Conservation (phyloP, 768 basidiomycete species). For the Tephrocybe sp. region DNA sequence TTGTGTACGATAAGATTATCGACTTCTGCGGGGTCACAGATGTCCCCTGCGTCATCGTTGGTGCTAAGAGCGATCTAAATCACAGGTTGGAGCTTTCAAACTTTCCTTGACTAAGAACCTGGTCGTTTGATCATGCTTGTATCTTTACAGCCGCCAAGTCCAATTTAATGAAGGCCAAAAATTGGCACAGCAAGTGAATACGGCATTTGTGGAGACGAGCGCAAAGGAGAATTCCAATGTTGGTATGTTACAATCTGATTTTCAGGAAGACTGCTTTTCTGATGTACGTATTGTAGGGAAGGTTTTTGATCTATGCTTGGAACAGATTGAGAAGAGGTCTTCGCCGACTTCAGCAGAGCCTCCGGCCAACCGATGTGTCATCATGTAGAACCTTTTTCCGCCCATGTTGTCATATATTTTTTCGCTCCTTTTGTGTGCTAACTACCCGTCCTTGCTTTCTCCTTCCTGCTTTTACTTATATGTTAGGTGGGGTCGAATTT, state of each 20-base stretch:
- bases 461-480: not conserved
- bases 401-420: not conserved
- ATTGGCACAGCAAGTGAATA: constrained; percentile 67
- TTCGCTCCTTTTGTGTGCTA: constrained; percentile 5
- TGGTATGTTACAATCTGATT: constrained; percentile 49
- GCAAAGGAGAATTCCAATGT: constrained; percentile 87
- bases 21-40: constrained; percentile 84
- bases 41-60: constrained; percentile 93
- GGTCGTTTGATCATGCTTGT: constrained; percentile 19
- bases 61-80: constrained; percentile 84
- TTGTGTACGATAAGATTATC: constrained; percentile 94
- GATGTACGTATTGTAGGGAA: constrained; percentile 44
- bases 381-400: constrained; percentile 31
- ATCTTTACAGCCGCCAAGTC: constrained; percentile 61
- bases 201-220: constrained; percentile 86
- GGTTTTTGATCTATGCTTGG: constrained; percentile 82
- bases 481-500: constrained; percentile 3
- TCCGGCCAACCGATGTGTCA: constrained; percentile 31
- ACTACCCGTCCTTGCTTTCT: not conserved
- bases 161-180: constrained; percentile 68
- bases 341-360: constrained; percentile 46
- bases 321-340: constrained; percentile 77
- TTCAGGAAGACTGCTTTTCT: constrained; percentile 1
- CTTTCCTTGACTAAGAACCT: constrained; percentile 4
- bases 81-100: constrained; percentile 51